Conservation (phyloP, 2,329 filamentous ascomycete species). For the Fusarium siculi region DNA sequence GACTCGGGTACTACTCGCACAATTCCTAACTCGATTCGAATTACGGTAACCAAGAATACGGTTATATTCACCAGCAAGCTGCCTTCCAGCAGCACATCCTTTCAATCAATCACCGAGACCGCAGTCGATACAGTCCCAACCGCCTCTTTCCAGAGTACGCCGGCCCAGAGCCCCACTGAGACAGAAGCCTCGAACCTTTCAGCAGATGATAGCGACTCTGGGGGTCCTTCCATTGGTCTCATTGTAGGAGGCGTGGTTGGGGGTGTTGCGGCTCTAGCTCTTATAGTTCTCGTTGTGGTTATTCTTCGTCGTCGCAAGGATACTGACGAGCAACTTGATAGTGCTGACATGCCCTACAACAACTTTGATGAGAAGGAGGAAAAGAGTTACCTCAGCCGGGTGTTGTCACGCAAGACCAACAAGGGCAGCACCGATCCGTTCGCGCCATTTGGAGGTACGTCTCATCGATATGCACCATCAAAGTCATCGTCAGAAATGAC, state of each 20-base stretch:
- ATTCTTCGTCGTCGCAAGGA: slow-evolving; percentile 35
- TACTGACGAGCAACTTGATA: slow-evolving; percentile 5
- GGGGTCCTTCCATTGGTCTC: slow-evolving; percentile 44
- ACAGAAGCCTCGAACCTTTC: slow-evolving; percentile 2
- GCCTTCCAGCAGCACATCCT: slow-evolving; percentile 20
- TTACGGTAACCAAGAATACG: slow-evolving; percentile 52
- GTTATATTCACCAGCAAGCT: slow-evolving; percentile 45
- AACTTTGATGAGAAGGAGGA: slow-evolving; percentile 44
- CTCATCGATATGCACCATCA: neutral
- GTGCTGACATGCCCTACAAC: slow-evolving; percentile 23
- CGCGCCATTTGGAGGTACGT: slow-evolving; percentile 58
- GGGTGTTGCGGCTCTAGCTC: slow-evolving; percentile 41
- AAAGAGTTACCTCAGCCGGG: slow-evolving; percentile 25
- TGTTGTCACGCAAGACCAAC: slow-evolving; percentile 44
- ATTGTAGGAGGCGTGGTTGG: slow-evolving; percentile 50
- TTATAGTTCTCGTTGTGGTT: slow-evolving; percentile 39
- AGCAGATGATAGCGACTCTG: neutral
- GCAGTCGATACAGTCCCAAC: slow-evolving; percentile 6
- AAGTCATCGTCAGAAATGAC: neutral
- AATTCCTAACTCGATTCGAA: slow-evolving; percentile 48
- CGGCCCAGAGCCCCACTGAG: slow-evolving; percentile 18
- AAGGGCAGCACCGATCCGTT: slow-evolving; percentile 51
- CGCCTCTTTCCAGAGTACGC: slow-evolving; percentile 15
- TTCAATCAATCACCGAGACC: slow-evolving; percentile 13
- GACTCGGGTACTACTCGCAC: slow-evolving; percentile 53